phyloP scores from a whole-genome alignment of 768 basidiomycete species.

The Phylloporus arenicola region DNA sequence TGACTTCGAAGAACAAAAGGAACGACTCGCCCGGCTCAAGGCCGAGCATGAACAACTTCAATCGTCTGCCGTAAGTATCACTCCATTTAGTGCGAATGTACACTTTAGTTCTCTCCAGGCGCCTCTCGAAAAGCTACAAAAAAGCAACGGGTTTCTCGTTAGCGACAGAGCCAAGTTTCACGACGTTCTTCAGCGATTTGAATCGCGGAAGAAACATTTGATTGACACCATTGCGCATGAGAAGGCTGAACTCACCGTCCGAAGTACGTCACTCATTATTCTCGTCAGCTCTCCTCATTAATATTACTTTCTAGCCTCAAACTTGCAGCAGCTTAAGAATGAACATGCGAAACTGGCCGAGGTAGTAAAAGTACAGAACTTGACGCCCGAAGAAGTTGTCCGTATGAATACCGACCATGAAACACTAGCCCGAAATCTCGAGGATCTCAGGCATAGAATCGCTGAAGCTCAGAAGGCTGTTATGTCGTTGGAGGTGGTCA shows the following conservation, averaged over 20 bases:
- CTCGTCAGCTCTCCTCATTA: background rate
- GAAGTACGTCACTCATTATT: conserved; percentile 37
- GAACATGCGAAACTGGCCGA: conserved; percentile 60
- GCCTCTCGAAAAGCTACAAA: conserved; percentile 57
- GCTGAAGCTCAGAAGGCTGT: conserved; percentile 65
- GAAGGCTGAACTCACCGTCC: conserved; percentile 55
- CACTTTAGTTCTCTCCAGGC: conserved; percentile 36
- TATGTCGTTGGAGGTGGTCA: conserved; percentile 77
- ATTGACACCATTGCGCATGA: conserved; percentile 62
- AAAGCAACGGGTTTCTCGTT: conserved; percentile 57
- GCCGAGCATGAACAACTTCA: conserved; percentile 53
- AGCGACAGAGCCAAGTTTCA: conserved; percentile 77
- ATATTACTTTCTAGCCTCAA: conserved; percentile 41
- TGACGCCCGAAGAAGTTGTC: conserved; percentile 85
- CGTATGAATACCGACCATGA: conserved; percentile 91
- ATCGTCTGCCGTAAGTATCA: conserved; percentile 49
- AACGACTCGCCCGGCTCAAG: conserved; percentile 42
- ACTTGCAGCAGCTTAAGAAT: conserved; percentile 55
- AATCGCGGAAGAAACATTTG: conserved; percentile 62
- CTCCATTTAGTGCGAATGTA: background rate
- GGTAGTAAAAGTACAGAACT: conserved; percentile 80
- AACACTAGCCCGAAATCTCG: conserved; percentile 62
- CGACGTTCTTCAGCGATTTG: conserved; percentile 66
- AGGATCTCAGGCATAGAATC: conserved; percentile 73
- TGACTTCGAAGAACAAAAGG: conserved; percentile 57